Evolutionary conservation across 192 early-diverging fungal species (phyloP), one percentile per base, ranked within the genome.

Genomic region (Kappamyces sp.): DNA sequence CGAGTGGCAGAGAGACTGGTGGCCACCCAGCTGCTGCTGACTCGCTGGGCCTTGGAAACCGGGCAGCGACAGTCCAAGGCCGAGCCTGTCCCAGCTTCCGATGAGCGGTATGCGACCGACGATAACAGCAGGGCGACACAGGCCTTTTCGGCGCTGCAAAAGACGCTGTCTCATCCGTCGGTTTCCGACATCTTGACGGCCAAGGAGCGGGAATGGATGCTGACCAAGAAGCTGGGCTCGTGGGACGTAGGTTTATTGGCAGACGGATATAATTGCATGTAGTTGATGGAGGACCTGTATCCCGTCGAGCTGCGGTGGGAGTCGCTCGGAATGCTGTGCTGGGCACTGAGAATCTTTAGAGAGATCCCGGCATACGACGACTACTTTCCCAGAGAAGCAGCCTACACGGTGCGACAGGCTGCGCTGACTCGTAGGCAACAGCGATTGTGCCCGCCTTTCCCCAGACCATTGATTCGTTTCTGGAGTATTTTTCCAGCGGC

Each of bases 21-120:
- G 8, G 42, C 65, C 46, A 43, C 66, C 42, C 83, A 84, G 59
- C 64, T 84, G 31, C 69, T 84, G 30, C 64, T 84, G 34, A 75
- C 83, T 9, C 72, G 83, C 15, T 84, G 83, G 83, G 79, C 76
- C 1, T 60, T 84, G 7, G 83, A 84, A 65, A 77, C 73, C 3
- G 75, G 71, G 74, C 65, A 69, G 67, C 50, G 59, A 66, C 1
- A 68, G 62, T 35, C 68, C 64, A 41, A 70, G 72, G 32, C 67
- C 70, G 54, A 22, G 22, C 22, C 22, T 22, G 22, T 22, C 22
- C 22, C 22, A 22, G 22, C 22, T 22, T 22, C 22, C 22, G 22
- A 22, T 22, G 22, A 22, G 22, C 22, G 22, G 22, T 22, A 22
- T 0, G 22, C 22, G 22, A 22, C 22, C 22, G 22, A 22, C 22